phyloP scores from a whole-genome alignment of 2,329 filamentous ascomycete genomes.

The Claviceps sp. region DNA sequence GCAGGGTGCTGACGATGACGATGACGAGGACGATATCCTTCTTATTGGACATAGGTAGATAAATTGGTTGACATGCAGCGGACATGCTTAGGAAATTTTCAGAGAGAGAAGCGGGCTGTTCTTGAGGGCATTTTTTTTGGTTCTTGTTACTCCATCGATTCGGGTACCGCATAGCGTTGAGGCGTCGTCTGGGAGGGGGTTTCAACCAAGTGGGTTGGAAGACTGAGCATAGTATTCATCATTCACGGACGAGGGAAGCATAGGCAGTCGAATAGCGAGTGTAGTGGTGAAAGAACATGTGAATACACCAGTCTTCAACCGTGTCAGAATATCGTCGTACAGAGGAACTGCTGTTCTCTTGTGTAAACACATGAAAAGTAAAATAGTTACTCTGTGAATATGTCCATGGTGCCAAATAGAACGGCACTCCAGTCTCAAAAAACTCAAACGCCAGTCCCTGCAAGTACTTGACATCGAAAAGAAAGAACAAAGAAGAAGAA shows the following conservation, averaged over 20 bases:
- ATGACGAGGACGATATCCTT: slow-evolving; percentile 37
- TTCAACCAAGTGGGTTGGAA: neutral
- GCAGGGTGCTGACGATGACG: slow-evolving; percentile 21
- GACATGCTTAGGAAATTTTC: no score
- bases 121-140: neutral
- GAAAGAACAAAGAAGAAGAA: neutral
- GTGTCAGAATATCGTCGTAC: neutral
- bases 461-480: neutral
- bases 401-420: neutral
- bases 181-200: neutral
- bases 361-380: neutral
- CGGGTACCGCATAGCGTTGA: neutral
- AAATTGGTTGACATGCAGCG: neutral
- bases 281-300: neutral
- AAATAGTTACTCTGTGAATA: neutral
- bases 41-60: slow-evolving; percentile 36
- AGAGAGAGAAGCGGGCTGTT: neutral
- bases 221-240: neutral
- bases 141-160: neutral
- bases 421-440: neutral
- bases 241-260: neutral
- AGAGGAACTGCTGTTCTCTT: neutral
- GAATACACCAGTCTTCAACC: neutral
- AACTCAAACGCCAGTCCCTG: neutral
- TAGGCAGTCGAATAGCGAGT: neutral